Evolutionary conservation across 768 basidiomycete species (phyloP), one percentile per base, ranked within the genome.

Genomic region (Pisolithus sp.): DNA sequence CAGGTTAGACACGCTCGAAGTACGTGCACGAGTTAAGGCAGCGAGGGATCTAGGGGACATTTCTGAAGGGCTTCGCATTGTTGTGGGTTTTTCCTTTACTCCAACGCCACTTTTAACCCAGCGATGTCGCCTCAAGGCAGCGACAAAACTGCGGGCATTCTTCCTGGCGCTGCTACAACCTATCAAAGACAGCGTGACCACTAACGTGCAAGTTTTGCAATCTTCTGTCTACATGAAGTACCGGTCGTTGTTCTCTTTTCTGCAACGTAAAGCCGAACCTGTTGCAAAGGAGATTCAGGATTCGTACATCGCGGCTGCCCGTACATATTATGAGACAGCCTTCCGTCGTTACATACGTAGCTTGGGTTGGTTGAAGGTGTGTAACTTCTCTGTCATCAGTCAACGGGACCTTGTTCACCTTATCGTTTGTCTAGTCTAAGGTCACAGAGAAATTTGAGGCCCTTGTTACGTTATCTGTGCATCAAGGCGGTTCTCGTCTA

Each of bases 251-350:
- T 97, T 83, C 60, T 77, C 78, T 1, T 99, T 98, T 64, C 74
- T 99, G 36, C 83, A 86, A 56, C 83, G 90, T 2, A 88, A 93
- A 55, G 88, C 88, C 5, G 77, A 85, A 8, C 76, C 76, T 31
- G 87, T 93, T 28, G 93, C 96, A 3, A 77, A 78, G 43, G 94
- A 98, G 66, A 72, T 99, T 21, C 92, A 93, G 64, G 76, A 91
- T 48, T 85, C 89, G 3, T 99, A 99, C 66, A 72, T 87, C 26
- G 79, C 79, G 31, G 81, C 88, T 24, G 86, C 89, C 13, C 82
- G 93, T 38, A 79, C 89, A 20, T 99, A 96, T 66, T 97, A 93
- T 53, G 96, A 99, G 70, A 98, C 96, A 20, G 91, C 87, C 0
- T 94, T 97, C 65, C 75, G 96, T 55, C 74, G 96, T 40, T 99